A percentile compares a stretch with the other conserved stretches of the same genome.
phyloP scores from a whole-genome alignment of 2,329 filamentous ascomycete species.

The Ophiostoma montium region DNA sequence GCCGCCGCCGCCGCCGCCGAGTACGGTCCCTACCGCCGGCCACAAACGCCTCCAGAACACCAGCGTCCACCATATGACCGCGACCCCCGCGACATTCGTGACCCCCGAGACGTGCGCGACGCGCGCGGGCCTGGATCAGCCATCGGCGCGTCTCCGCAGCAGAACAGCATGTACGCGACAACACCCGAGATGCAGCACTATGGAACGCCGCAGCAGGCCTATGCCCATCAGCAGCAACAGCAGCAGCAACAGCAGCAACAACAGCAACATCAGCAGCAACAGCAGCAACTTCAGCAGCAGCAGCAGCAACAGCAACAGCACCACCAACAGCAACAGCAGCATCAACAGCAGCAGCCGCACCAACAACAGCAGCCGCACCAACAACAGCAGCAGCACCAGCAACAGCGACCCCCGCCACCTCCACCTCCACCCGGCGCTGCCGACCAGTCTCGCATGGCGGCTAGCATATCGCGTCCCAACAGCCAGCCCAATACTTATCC shows the following conservation, averaged over 20 bases:
- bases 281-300: neutral
- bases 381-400: conserved; percentile 26
- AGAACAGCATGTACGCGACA: conserved; percentile 30
- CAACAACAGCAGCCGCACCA: conserved; percentile 10
- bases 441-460: conserved; percentile 22
- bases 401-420: conserved; percentile 35
- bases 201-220: conserved; percentile 40
- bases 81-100: conserved; percentile 16
- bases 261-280: conserved; percentile 16
- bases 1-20: conserved; percentile 39
- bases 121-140: conserved; percentile 33
- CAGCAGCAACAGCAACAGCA: neutral
- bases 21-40: conserved; percentile 48
- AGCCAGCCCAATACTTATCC: conserved; percentile 36
- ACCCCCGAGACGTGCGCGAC: conserved; percentile 29
- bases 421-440: conserved; percentile 32
- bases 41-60: conserved; percentile 56
- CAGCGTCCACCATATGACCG: conserved; percentile 37
- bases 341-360: neutral
- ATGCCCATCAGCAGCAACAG: conserved; percentile 25
- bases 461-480: conserved; percentile 29
- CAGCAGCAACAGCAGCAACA: conserved; percentile 31
- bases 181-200: conserved; percentile 44
- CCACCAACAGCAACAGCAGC: neutral
- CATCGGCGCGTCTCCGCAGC: conserved; percentile 13